Conservation (phyloP, 2,329 filamentous ascomycete species). For the Aschersonia sp. region DNA sequence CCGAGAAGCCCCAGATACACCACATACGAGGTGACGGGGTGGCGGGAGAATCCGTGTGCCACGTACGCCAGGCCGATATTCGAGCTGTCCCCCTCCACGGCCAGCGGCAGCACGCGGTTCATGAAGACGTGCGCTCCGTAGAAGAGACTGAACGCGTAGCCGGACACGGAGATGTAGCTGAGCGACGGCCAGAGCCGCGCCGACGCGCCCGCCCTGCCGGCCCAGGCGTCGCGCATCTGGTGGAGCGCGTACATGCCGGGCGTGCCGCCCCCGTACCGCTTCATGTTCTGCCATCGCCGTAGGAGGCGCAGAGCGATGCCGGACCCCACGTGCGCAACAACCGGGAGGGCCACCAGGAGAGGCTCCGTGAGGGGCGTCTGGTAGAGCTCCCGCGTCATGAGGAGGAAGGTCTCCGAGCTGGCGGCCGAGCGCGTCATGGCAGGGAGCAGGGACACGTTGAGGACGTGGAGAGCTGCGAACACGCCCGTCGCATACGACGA, state of each 20-base stretch:
- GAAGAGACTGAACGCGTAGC: slow-evolving; percentile 54
- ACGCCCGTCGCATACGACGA: slow-evolving; percentile 72
- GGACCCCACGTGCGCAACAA: slow-evolving; percentile 60
- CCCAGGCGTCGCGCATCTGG: slow-evolving; percentile 16
- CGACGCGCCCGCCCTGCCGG: slow-evolving; percentile 17
- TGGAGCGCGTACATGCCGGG: slow-evolving; percentile 30
- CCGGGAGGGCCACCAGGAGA: slow-evolving; percentile 59
- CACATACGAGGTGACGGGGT: slow-evolving; percentile 48
- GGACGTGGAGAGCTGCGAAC: slow-evolving; percentile 63
- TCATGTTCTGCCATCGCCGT: slow-evolving; percentile 54
- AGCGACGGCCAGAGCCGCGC: slow-evolving; percentile 49
- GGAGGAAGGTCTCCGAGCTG: slow-evolving; percentile 68
- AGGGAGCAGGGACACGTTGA: slow-evolving; percentile 71
- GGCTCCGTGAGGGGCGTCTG: slow-evolving; percentile 72
- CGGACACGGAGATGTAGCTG: slow-evolving; percentile 55
- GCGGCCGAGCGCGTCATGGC: slow-evolving; percentile 58
- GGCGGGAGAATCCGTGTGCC: slow-evolving; percentile 67
- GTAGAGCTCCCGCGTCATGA: slow-evolving; percentile 85
- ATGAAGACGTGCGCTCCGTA: slow-evolving; percentile 58
- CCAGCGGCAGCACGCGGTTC: slow-evolving; percentile 61
- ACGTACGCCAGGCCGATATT: slow-evolving; percentile 75
- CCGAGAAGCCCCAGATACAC: slow-evolving; percentile 56
- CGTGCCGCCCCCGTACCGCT: slow-evolving; percentile 59
- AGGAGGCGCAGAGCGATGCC: slow-evolving; percentile 66
- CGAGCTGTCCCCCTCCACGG: slow-evolving; percentile 71